phyloP scores from a whole-genome alignment of 2,329 filamentous ascomycete genomes.

The Alternaria triticimaculans region DNA sequence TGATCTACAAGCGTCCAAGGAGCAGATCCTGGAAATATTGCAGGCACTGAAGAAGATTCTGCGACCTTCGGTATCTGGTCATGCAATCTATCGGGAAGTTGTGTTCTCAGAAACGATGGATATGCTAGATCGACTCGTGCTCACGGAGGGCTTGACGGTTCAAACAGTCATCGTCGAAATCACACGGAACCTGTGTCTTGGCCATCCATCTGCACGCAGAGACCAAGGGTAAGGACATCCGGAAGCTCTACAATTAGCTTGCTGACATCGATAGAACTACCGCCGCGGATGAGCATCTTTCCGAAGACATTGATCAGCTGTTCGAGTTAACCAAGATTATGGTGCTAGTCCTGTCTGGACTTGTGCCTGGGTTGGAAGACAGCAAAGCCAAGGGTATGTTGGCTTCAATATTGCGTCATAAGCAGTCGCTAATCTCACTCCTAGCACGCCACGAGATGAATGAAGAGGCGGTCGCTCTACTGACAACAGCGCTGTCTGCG shows the following conservation, averaged over 20 bases:
- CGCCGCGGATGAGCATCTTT: constrained; percentile 73
- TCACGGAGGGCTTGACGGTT: constrained; percentile 88
- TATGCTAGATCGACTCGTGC: constrained; percentile 85
- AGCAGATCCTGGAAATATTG: constrained; percentile 86
- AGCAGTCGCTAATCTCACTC: constrained; percentile 45
- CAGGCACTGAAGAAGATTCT: constrained; percentile 93
- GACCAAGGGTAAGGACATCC: constrained; percentile 60
- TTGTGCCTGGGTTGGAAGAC: constrained; percentile 82
- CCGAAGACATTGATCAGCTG: constrained; percentile 96
- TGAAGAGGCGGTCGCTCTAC: constrained; percentile 83
- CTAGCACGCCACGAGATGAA: constrained; percentile 76
- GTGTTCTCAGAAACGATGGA: constrained; percentile 99
- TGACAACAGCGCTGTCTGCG: constrained; percentile 81
- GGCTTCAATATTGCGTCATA: background rate
- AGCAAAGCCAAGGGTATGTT: constrained; percentile 45
- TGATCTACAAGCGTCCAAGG: constrained; percentile 72
- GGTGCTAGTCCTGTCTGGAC: constrained; percentile 85
- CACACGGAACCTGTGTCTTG: constrained; percentile 84
- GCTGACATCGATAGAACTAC: constrained; percentile 32
- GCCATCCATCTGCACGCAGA: constrained; percentile 85
- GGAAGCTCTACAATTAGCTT: background rate
- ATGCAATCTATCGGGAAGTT: constrained; percentile 94
- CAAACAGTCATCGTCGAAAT: constrained; percentile 95
- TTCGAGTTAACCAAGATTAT: constrained; percentile 97
- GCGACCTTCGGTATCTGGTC: constrained; percentile 90